phyloP scores from a whole-genome alignment of 805 yeast genomes.

The Candida awuae region DNA sequence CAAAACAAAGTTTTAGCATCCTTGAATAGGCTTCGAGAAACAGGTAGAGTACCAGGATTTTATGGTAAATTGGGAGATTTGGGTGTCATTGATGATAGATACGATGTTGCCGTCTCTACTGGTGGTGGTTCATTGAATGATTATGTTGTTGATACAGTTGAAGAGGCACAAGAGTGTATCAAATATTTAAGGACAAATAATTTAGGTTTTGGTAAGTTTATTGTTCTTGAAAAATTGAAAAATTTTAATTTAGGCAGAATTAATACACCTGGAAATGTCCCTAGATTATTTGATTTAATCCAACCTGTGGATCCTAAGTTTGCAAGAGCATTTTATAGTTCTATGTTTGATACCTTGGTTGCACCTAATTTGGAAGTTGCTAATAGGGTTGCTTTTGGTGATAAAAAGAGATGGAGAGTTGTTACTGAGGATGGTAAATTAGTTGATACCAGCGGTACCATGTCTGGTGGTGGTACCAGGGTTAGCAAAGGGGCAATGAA shows the following conservation, averaged over 20 bases:
- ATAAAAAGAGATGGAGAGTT: constrained; percentile 64
- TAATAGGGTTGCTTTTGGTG: constrained; percentile 78
- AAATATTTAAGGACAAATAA: constrained; percentile 74
- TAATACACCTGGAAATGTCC: constrained; percentile 65
- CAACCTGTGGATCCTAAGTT: constrained; percentile 58
- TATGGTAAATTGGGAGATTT: constrained; percentile 87
- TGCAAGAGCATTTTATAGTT: constrained; percentile 83
- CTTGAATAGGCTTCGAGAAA: constrained; percentile 56
- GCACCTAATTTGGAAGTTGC: constrained; percentile 76
- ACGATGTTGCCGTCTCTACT: constrained; percentile 90
- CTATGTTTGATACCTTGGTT: constrained; percentile 79
- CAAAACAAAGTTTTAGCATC: constrained; percentile 68
- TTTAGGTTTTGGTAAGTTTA: constrained; percentile 84
- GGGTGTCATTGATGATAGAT: constrained; percentile 82
- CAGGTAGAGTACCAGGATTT: constrained; percentile 81
- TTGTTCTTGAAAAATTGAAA: constrained; percentile 67
- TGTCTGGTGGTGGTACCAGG: constrained; percentile 90
- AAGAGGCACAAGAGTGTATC: constrained; percentile 54
- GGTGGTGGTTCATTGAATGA: constrained; percentile 90
- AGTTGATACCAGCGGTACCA: constrained; percentile 88
- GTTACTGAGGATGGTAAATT: constrained; percentile 90
- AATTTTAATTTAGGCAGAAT: constrained; percentile 50
- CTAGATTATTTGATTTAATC: constrained; percentile 79
- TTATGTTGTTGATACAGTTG: constrained; percentile 79
- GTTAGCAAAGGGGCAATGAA: constrained; percentile 73